phyloP scores from a whole-genome alignment of 2,329 filamentous ascomycete species.

The Albifimbria verrucaria region DNA sequence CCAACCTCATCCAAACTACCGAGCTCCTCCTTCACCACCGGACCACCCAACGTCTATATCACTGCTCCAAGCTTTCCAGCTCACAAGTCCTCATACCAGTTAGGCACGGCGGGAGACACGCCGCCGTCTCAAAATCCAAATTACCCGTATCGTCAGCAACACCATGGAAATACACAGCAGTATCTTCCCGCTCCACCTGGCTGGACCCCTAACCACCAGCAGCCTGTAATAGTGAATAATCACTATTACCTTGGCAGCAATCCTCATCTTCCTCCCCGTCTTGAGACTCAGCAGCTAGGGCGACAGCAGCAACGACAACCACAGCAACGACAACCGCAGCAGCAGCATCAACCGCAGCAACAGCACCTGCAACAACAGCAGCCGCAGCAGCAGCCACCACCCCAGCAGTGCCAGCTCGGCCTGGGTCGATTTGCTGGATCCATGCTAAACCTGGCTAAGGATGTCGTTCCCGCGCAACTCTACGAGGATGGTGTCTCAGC shows the following conservation, averaged over 20 bases:
- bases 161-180: conserved; percentile 15
- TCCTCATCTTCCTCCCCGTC: conserved; percentile 13
- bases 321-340: conserved; percentile 5
- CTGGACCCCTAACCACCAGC: conserved; percentile 17
- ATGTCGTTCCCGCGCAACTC: conserved; percentile 32
- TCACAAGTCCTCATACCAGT: not conserved
- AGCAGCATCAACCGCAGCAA: conserved; percentile 8
- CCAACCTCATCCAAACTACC: conserved; percentile 1
- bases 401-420: conserved; percentile 15
- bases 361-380: conserved; percentile 4
- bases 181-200: conserved; percentile 19
- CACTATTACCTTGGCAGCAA: conserved; percentile 41
- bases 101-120: not conserved
- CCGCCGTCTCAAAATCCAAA: too few relatives aligned
- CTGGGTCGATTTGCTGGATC: conserved; percentile 36
- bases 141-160: not conserved
- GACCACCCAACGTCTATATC: conserved; percentile 6
- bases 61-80: not conserved
- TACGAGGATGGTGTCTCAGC: conserved; percentile 41
- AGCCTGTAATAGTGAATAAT: conserved; percentile 49
- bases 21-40: conserved; percentile 8
- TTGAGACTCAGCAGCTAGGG: conserved; percentile 6
- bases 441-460: conserved; percentile 39
- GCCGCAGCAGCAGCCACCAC: conserved; percentile 8
- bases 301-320: conserved; percentile 12